Evolutionary conservation across 495 filamentous ascomycete genomes (phyloP).

Genomic region (Penicillium ochrochloron): DNA sequence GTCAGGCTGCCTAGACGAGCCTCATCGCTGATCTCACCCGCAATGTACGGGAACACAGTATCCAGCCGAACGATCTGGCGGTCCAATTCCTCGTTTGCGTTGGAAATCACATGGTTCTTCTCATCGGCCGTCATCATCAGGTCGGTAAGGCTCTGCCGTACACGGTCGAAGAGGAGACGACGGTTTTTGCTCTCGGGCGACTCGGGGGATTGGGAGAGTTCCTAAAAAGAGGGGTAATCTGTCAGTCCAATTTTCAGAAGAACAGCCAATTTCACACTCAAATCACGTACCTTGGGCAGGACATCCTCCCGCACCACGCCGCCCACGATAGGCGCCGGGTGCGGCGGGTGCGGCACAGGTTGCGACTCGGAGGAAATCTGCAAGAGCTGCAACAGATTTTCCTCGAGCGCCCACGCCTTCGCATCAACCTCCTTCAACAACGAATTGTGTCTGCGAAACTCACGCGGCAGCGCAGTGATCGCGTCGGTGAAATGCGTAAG

Average conservation of each 20-base stretch:
- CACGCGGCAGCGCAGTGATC: slow-evolving; percentile 88
- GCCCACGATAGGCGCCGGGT: slow-evolving; percentile 46
- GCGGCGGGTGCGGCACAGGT: slow-evolving; percentile 39
- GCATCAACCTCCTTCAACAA: slow-evolving; percentile 97
- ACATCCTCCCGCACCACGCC: slow-evolving; percentile 48
- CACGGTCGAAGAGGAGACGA: slow-evolving; percentile 67
- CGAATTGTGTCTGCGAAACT: slow-evolving; percentile 92
- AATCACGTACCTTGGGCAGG: slow-evolving; percentile 37
- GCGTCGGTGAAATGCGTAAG: slow-evolving; percentile 94
- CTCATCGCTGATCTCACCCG: slow-evolving; percentile 89
- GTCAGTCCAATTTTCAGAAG: slow-evolving; percentile 15
- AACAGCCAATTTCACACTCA: background rate
- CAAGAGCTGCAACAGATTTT: slow-evolving; percentile 70
- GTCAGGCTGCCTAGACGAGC: slow-evolving; percentile 86
- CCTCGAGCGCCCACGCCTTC: slow-evolving; percentile 67
- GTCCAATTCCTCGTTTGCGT: slow-evolving; percentile 84
- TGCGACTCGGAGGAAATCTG: slow-evolving; percentile 66
- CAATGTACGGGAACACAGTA: slow-evolving; percentile 79
- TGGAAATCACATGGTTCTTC: slow-evolving; percentile 93
- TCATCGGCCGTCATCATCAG: slow-evolving; percentile 88
- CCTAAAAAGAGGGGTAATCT: slow-evolving; percentile 24
- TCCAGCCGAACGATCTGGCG: slow-evolving; percentile 86
- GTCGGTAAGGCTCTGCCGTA: slow-evolving; percentile 66
- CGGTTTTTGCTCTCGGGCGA: slow-evolving; percentile 51
- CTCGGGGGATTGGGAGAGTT: slow-evolving; percentile 39